Base-by-base conservation (phyloP, 805 yeast genomes). In the Ogataea kodamae region DNA sequence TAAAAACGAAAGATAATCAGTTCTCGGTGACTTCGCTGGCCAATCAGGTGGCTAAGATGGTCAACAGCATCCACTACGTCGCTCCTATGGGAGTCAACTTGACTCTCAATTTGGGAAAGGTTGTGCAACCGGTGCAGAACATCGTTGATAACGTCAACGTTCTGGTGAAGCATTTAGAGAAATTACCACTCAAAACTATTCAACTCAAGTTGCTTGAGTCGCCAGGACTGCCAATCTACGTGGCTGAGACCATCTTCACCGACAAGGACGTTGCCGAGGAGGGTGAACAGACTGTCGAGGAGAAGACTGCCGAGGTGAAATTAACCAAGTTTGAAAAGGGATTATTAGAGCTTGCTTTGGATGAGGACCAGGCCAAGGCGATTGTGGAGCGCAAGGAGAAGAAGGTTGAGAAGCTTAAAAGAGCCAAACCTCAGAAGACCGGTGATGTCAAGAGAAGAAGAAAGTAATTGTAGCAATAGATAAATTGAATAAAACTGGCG, bases 161-260 rank as follows among this genome's bases (percentile, higher is more conserved):
- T 25, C 75, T 85, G 9, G 59, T 76, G 22, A 57, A 63, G 16
- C 60, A 65, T 33, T 70, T 87, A 43, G 51, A 63, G 5, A 48
- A 53, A 15, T 29, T 62, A 22, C 59, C 59, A 24, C 70, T 75
- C 54, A 81, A 77, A 61, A 73, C 74, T 22, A 64, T 81, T 20
- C 75, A 72, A 51, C 56, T 84, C 42, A 87, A 87, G 64, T 70
- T 90, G 9, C 64, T 68, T 37, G 59, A 62, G 25, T 85, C 96
- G 13, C 96, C 96, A 13, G 74, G 89, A 6, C 66, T 92, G 49
- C 97, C 99, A 27, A 67, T 92, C 40, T 92, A 68, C 61, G 75
- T 79, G 53, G 67, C 81, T 28, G 80, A 81, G 18, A 69, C 67
- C 44, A 54, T 80, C 32, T 71, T 60, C 53, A 49, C 55, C 22